A percentile compares a stretch with the other conserved stretches of the same genome.
phyloP scores from a whole-genome alignment of 805 yeast species.

The Suhomyces faveliae region DNA sequence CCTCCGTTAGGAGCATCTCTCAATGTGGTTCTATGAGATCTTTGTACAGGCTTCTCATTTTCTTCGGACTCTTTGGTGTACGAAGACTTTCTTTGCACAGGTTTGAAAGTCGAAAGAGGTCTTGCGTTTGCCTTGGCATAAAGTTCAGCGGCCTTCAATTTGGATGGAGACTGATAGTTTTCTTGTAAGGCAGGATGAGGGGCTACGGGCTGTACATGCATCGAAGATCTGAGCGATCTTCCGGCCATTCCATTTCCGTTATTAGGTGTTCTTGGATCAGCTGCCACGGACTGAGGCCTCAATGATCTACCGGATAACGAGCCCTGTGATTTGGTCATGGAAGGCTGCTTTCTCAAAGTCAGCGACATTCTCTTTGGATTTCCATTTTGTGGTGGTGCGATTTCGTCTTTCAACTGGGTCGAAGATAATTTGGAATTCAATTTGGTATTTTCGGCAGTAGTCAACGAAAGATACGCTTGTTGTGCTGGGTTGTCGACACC shows the following conservation, averaged over 20 bases:
- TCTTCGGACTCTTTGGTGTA: constrained; percentile 61
- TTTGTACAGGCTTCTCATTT: no score
- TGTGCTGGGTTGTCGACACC: constrained; percentile 45
- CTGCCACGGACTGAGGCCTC: constrained; percentile 34
- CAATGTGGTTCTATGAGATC: constrained; percentile 31
- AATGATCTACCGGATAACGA: constrained; percentile 27
- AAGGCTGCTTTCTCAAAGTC: constrained; percentile 28
- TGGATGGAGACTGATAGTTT: constrained; percentile 39
- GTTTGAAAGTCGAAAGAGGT: constrained; percentile 39
- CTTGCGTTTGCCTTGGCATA: constrained; percentile 51
- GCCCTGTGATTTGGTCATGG: constrained; percentile 5
- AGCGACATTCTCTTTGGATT: constrained; percentile 24
- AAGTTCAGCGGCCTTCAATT: constrained; percentile 49
- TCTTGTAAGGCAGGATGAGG: constrained; percentile 42
- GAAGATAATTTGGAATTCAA: constrained; percentile 60
- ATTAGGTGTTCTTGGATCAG: constrained; percentile 1
- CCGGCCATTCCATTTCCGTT: constrained; percentile 25
- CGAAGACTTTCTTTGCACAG: constrained; percentile 50
- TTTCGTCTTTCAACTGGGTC: constrained; percentile 30
- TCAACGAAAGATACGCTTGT: constrained; percentile 61
- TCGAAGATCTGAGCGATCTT: constrained; percentile 25
- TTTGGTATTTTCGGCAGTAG: constrained; percentile 80
- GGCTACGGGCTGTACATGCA: constrained; percentile 32
- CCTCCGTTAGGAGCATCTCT: no score
- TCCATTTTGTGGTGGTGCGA: constrained; percentile 6